Conservation (phyloP, 2,329 filamentous ascomycete genomes). For the Aspergillus clavatus region DNA sequence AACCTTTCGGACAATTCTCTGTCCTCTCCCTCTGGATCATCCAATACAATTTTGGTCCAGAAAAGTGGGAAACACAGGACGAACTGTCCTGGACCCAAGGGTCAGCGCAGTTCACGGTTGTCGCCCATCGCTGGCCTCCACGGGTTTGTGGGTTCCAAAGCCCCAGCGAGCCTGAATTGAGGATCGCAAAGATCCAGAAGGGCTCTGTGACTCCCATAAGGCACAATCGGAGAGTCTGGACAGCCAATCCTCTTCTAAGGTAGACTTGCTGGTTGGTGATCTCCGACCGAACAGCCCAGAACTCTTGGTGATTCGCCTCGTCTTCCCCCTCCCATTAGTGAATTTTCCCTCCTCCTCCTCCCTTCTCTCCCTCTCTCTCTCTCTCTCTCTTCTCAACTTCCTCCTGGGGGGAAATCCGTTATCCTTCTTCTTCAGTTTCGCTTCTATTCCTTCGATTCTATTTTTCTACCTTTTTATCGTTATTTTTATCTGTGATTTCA, state of each 20-base stretch:
- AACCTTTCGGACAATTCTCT: not conserved
- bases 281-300: not conserved
- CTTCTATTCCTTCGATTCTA: constrained; percentile 18
- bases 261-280: not conserved
- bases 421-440: constrained; percentile 22
- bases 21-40: no score
- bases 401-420: constrained; percentile 13
- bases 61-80: not conserved
- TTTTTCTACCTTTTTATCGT: constrained; percentile 6
- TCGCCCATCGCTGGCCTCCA: not conserved
- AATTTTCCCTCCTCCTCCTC: not conserved
- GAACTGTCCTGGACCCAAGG: not conserved
- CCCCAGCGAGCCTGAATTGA: not conserved
- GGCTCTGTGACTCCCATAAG: not conserved
- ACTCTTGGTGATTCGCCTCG: not conserved
- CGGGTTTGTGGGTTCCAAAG: not conserved
- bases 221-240: not conserved
- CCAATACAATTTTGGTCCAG: not conserved
- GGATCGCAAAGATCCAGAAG: not conserved
- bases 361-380: constrained; percentile 5
- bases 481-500: constrained; percentile 4
- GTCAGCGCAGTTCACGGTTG: not conserved
- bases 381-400: constrained; percentile 10
- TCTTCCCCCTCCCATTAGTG: constrained; percentile 1
- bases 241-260: not conserved